These are phyloP conservation scores for Coleophoma cylindrospora DNA, from an alignment of 2,329 filamentous ascomycete genomes.

Conservation along the genomic window DNA sequence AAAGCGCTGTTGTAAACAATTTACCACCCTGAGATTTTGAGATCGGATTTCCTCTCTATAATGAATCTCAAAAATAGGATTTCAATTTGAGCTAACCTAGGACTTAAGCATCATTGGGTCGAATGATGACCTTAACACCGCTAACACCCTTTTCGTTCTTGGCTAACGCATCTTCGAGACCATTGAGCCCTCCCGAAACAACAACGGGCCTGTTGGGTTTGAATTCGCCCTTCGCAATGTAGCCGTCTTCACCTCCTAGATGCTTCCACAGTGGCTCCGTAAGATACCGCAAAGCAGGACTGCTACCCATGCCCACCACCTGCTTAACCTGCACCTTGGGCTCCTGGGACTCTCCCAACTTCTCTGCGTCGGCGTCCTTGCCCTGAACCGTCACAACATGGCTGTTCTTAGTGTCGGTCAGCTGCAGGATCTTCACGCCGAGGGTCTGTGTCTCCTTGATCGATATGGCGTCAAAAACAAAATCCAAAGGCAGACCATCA, in stretches of 20 bases:
- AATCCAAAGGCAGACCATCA: constrained; percentile 21
- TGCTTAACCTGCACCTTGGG: background rate
- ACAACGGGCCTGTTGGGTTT: background rate
- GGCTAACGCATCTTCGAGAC: background rate
- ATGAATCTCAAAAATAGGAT: too few relatives aligned
- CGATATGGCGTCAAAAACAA: constrained; percentile 28
- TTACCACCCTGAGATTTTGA: too few relatives aligned
- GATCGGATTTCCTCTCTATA: too few relatives aligned
- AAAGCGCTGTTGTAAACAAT: too few relatives aligned
- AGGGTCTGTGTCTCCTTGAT: constrained; percentile 22
- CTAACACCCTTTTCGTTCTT: background rate
- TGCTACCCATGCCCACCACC: background rate
- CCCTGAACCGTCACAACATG: constrained; percentile 13
- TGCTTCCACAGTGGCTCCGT: background rate
- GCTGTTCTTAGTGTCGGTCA: constrained; percentile 9
- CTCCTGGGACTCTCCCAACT: background rate
- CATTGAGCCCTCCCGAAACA: background rate
- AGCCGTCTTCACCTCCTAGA: background rate
- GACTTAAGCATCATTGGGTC: background rate
- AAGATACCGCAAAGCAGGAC: background rate
- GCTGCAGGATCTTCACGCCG: constrained; percentile 24
- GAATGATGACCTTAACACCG: background rate
- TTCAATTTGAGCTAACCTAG: too few relatives aligned
- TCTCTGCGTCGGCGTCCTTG: constrained; percentile 5
- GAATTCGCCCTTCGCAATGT: background rate